Evolutionary conservation across 768 basidiomycete genomes (phyloP), one percentile per base, ranked within the genome.

Genomic region (Tylopilus rubrobrunneus): DNA sequence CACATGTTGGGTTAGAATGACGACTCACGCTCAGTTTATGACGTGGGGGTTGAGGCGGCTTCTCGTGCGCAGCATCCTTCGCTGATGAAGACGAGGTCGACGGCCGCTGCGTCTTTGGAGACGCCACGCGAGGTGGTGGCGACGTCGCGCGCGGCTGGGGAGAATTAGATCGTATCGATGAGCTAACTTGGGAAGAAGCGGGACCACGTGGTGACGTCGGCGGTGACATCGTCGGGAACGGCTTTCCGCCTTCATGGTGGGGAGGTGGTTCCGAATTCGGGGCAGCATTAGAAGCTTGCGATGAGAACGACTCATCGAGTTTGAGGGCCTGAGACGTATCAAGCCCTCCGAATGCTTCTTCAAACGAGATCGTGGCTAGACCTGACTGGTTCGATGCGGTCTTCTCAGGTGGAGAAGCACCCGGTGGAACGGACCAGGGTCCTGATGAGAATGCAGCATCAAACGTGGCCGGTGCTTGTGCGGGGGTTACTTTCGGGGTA

Each of bases 1-100:
- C n/a, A 45, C 28, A n/a, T 29, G 31, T 31, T 31, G 21, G 43
- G 15, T 49, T 17, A 36, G 40, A 45, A 29, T 43, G 36, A 56
- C 5, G 11, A 79, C 87, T 74, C 72, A 91, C 89, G 59, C 87
- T 92, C 49, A 90, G 73, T 67, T 89, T 89, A 60, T 82, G 81
- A 56, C 84, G 78, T 46, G 78, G 68, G 2, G 74, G 61, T n/a
- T 80, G 68, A 21, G 76, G 61, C 14, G 85, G 81, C 63, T 83
- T 84, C 54, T 84, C 83, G 9, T 79, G 76, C 3, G 67, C 70
- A 12, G 43, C 51, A 48, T 84, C 83, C 56, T 83, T 84, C 7
- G 43, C 8, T n/a, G 39, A 39, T 44, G 58, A 56, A 0, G 81
- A 82, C 14, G 79, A 81, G 1, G 83, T 85, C 8, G 83, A 83